Evolutionary conservation across 768 basidiomycete genomes (phyloP).

Genomic region (Pholiota conissans): DNA sequence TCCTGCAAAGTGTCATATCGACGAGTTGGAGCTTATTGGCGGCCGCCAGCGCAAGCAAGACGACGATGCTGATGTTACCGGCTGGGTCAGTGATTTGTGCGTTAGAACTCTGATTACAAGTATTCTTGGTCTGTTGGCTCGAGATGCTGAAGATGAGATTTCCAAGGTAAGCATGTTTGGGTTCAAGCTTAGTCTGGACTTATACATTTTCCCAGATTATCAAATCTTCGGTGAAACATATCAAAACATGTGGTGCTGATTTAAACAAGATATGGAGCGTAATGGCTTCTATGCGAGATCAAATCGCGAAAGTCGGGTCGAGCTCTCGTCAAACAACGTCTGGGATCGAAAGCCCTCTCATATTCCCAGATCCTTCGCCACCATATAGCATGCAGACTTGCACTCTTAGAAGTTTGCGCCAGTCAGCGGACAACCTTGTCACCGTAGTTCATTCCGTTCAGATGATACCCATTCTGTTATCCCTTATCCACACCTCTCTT

Average conservation of each 20-base stretch:
- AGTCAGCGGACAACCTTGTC: constrained; percentile 24
- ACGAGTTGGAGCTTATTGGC: constrained; percentile 63
- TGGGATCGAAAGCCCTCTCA: constrained; percentile 20
- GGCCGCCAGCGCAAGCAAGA: constrained; percentile 30
- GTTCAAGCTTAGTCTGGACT: neutral
- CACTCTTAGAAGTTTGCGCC: constrained; percentile 49
- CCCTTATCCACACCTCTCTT: constrained; percentile 55
- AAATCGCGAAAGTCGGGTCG: constrained; percentile 13
- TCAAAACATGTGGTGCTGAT: constrained; percentile 53
- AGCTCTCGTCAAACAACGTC: neutral
- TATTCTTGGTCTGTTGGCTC: constrained; percentile 54
- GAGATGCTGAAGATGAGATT: constrained; percentile 39
- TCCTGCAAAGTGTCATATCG: constrained; percentile 46
- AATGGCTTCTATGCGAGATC: constrained; percentile 48
- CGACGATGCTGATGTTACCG: constrained; percentile 41
- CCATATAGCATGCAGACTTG: constrained; percentile 42
- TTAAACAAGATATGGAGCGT: constrained; percentile 64
- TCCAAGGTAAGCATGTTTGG: constrained; percentile 29
- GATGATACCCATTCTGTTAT: constrained; percentile 63
- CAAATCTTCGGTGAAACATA: constrained; percentile 46
- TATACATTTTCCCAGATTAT: constrained; percentile 33
- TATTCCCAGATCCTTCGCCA: constrained; percentile 61
- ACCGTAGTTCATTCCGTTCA: constrained; percentile 50
- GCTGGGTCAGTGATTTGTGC: constrained; percentile 70
- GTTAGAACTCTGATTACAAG: constrained; percentile 63